phyloP scores from a whole-genome alignment of 257 asterid genomes.

The Ehretia macrophylla region DNA sequence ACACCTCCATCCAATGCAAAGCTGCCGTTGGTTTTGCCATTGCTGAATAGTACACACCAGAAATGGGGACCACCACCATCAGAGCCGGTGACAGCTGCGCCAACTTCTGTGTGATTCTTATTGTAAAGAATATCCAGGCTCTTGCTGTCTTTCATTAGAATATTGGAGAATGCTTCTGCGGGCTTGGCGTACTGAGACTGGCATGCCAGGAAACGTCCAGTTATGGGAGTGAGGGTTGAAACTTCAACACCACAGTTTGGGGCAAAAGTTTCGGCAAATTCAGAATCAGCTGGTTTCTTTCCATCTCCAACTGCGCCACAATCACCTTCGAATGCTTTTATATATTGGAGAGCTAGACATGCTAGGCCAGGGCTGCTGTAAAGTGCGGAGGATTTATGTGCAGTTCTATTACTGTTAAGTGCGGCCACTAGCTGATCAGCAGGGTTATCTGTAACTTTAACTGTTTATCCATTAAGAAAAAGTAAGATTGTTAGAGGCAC shows the following conservation, averaged over 20 bases:
- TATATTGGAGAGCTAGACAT: slow-evolving; percentile 85
- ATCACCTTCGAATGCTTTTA: slow-evolving; percentile 80
- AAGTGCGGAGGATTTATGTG: slow-evolving; percentile 57
- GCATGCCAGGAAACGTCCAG: slow-evolving; percentile 87
- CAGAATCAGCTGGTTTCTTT: slow-evolving; percentile 59
- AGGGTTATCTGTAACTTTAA: slow-evolving; percentile 77
- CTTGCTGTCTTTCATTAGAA: slow-evolving; percentile 51
- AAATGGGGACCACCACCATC: slow-evolving; percentile 73
- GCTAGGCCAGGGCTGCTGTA: slow-evolving; percentile 82
- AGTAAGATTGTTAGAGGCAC: slow-evolving; percentile 5
- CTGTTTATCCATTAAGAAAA: slow-evolving; percentile 33
- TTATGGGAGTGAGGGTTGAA: slow-evolving; percentile 55
- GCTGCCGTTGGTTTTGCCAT: slow-evolving; percentile 58
- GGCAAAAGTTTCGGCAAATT: slow-evolving; percentile 66
- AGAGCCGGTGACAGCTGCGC: slow-evolving; percentile 84
- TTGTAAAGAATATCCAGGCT: slow-evolving; percentile 56
- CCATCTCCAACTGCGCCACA: slow-evolving; percentile 66
- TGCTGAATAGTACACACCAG: slow-evolving; percentile 88
- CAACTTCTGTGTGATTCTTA: slow-evolving; percentile 84
- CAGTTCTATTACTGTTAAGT: slow-evolving; percentile 63
- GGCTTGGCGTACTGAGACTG: slow-evolving; percentile 63
- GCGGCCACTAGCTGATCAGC: slow-evolving; percentile 62
- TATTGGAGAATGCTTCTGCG: slow-evolving; percentile 49
- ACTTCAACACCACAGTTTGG: slow-evolving; percentile 67
- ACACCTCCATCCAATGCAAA: slow-evolving; percentile 52